Evolutionary conservation across 1,284 basidiomycete species (phyloP), one percentile per base, ranked within the genome.

Genomic region (Microbotryomycetes sp.): DNA sequence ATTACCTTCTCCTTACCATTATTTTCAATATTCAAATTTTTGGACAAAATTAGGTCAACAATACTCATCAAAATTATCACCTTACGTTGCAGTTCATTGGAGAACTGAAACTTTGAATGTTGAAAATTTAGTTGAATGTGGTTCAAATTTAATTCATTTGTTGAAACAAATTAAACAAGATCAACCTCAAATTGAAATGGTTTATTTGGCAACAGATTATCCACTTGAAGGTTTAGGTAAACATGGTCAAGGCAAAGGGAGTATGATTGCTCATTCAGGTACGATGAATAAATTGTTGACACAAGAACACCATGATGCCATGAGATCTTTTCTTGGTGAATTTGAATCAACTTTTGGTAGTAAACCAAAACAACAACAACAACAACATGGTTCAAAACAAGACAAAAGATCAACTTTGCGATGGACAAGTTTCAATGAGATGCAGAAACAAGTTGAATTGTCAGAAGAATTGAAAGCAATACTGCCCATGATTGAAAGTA

Each of bases 141-240:
- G 61, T 6, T 28, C 46, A 6, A 49, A 62, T 1, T 59, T 73
- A 30, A 36, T 73, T 23, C 30, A 59, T 46, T 23, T 45, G 29
- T 56, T 73, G 2, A 42, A 45, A 0, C 49, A 57, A 2, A 47
- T 70, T 32, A 30, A 29, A 29, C 22, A 46, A 25, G 22, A 32
- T 2, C 59, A 68, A 53, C 70, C 66, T 3, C 56, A 54, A 22
- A 49, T 73, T 58, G 45, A 58, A 45, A 69, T 66, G 1, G 65
- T 72, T 36, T 73, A 70, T 56, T 63, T 73, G 30, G 70, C 71
- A 29, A 73, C 70, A 15, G 72, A 73, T 51, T 73, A 72, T 59
- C 72, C 72, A 25, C 55, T 73, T 56, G 70, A 71, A 36, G 49
- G 66, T 26, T 30, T 65, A 19, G 42, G 42, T n/a, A 56, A 60